Percentiles rank a stretch among this genome's conserved stretches.
Conservation (phyloP, 1,139 yeast species). For the Hemisphaericaspora xylanilytica region DNA sequence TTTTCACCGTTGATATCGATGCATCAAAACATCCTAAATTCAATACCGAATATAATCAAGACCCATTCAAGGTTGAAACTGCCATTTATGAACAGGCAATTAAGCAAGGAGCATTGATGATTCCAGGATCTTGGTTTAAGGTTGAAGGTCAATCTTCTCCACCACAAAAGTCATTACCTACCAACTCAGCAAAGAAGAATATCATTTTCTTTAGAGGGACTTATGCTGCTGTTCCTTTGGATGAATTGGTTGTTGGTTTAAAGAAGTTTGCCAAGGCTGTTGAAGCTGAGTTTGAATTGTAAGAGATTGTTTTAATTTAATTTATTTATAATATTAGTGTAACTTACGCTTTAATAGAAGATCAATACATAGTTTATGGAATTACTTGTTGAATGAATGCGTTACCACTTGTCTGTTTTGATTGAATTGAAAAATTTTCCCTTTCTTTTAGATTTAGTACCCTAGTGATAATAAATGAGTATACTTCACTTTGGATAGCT, state of each 20-base stretch:
- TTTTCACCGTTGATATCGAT: constrained; percentile 75
- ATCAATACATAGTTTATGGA: no score
- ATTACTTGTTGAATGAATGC: no score
- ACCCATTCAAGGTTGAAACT: constrained; percentile 60
- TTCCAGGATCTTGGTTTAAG: constrained; percentile 91
- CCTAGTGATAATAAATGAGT: no score
- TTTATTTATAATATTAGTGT: neutral
- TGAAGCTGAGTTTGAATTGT: constrained; percentile 39
- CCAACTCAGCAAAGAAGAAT: constrained; percentile 32
- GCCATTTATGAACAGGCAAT: constrained; percentile 65
- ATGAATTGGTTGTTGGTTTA: constrained; percentile 56
- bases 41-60: constrained; percentile 43
- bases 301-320: constrained; percentile 1
- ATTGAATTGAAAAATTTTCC: no score
- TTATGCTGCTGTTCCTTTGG: constrained; percentile 78
- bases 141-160: constrained; percentile 44
- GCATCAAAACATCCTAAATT: constrained; percentile 78
- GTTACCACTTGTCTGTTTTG: no score
- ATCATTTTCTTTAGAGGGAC: constrained; percentile 84
- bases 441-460: no score
- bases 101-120: constrained; percentile 66
- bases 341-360: neutral
- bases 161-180: constrained; percentile 47
- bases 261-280: constrained; percentile 64
- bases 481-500: no score